A percentile compares a stretch with the other conserved stretches of the same genome.
Conservation (phyloP, 202 grass and related monocot genomes). For the Carex arenaria region DNA sequence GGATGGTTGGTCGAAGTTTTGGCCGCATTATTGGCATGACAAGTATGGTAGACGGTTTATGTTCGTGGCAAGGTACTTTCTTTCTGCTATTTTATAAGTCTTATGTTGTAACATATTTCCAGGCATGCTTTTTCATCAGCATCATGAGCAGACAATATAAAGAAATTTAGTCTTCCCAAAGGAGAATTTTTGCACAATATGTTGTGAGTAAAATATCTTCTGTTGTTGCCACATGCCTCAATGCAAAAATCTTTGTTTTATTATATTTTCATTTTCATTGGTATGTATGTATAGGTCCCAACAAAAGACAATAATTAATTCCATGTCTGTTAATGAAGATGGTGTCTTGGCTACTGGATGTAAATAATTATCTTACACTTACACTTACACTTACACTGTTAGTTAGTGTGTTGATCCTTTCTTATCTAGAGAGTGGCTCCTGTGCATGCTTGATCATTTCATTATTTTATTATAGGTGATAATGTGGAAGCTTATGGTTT, state of each 20-base stretch:
- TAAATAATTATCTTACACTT: constrained; percentile 19
- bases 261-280: background rate
- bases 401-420: background rate
- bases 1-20: constrained; percentile 28
- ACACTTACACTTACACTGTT: background rate
- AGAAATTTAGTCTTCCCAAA: constrained; percentile 89
- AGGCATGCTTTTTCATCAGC: constrained; percentile 95
- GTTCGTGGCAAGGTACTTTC: no score
- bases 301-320: constrained; percentile 96
- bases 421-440: no score
- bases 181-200: constrained; percentile 98
- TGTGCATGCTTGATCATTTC: no score
- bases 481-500: constrained; percentile 99
- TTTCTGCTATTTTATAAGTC: background rate
- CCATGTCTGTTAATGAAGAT: constrained; percentile 99
- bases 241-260: background rate
- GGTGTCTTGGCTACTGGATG: constrained; percentile 88
- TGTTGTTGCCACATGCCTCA: background rate
- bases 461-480: constrained; percentile 34
- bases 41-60: background rate
- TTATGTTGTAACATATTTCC: constrained; percentile 22
- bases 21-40: background rate
- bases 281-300: constrained; percentile 50
- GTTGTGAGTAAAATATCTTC: constrained; percentile 46
- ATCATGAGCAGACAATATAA: constrained; percentile 85